These are phyloP conservation scores for Aspergillus mulundensis DNA, from an alignment of 495 filamentous ascomycete genomes.

Conservation along the genomic window DNA sequence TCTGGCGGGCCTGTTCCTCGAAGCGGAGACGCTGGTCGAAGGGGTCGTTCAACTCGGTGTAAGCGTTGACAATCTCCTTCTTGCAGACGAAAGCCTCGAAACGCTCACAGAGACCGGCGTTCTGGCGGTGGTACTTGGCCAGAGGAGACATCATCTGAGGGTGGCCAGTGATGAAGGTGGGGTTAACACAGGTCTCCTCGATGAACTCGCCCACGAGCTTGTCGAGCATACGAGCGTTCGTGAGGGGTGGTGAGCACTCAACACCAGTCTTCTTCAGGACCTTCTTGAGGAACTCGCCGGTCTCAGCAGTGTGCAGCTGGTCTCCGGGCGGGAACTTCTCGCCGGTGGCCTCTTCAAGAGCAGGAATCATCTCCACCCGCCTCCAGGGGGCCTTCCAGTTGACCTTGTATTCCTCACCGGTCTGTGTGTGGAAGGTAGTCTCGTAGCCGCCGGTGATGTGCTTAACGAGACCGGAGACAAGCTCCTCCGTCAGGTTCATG, in stretches of 20 bases:
- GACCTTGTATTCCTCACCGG: constrained; percentile 78
- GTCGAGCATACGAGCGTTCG: constrained; percentile 96
- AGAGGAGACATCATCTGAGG: constrained; percentile 97
- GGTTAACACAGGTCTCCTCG: constrained; percentile 89
- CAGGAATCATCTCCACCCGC: constrained; percentile 93
- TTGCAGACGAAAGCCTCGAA: constrained; percentile 98
- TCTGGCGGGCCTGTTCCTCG: constrained; percentile 94
- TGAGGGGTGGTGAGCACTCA: constrained; percentile 83
- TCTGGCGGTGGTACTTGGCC: constrained; percentile 85
- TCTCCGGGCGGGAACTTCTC: constrained; percentile 89
- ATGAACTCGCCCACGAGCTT: constrained; percentile 96
- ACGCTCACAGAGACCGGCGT: constrained; percentile 85
- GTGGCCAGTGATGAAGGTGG: constrained; percentile 91
- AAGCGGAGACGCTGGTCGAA: constrained; percentile 92
- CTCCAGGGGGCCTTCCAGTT: constrained; percentile 97
- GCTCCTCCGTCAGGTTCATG: constrained; percentile 90
- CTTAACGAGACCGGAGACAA: constrained; percentile 90
- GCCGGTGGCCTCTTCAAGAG: constrained; percentile 80
- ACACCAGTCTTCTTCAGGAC: constrained; percentile 85
- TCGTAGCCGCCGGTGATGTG: constrained; percentile 77
- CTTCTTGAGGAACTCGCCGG: constrained; percentile 77
- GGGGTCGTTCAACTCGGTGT: constrained; percentile 97
- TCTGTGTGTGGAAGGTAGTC: constrained; percentile 77
- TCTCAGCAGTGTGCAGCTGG: constrained; percentile 84
- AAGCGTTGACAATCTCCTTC: constrained; percentile 95